phyloP scores from a whole-genome alignment of 2,329 filamentous ascomycete genomes.

The Fusarium pseudocircinatum region DNA sequence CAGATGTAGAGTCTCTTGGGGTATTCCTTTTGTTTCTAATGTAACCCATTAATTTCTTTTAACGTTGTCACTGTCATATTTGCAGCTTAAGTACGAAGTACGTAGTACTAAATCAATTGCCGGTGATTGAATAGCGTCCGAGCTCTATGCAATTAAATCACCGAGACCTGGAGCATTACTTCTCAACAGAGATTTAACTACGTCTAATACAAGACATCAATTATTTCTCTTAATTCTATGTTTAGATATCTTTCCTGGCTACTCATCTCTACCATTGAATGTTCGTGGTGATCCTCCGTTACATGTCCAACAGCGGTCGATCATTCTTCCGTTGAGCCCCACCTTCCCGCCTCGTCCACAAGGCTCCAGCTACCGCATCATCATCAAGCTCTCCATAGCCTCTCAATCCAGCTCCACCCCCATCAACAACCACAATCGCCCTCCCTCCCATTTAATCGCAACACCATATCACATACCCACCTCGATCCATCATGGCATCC shows the following conservation, averaged over 20 bases:
- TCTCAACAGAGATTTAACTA: fast-evolving
- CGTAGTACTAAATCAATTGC: too few species aligned
- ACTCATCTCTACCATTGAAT: not conserved
- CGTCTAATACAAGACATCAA: fast-evolving
- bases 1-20: fast-evolving
- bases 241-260: too few species aligned
- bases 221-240: fast-evolving
- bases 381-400: conserved; percentile 22
- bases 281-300: not conserved
- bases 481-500: conserved; percentile 31
- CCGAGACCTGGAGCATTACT: fast-evolving
- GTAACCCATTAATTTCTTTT: not conserved
- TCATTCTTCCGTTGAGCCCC: conserved; percentile 28
- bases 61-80: not conserved
- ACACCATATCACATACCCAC: not conserved
- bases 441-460: not conserved
- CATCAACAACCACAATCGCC: not conserved
- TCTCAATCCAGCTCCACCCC: not conserved
- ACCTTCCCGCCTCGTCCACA: conserved; percentile 21
- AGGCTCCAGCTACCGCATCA: conserved; percentile 38
- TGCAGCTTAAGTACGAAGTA: fast-evolving
- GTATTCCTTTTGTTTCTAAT: too few species aligned
- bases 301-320: not conserved
- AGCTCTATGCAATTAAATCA: not conserved
- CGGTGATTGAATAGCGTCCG: not conserved